Evolutionary conservation across 768 basidiomycete species (phyloP).

Genomic region (Plicaturopsis crispa): DNA sequence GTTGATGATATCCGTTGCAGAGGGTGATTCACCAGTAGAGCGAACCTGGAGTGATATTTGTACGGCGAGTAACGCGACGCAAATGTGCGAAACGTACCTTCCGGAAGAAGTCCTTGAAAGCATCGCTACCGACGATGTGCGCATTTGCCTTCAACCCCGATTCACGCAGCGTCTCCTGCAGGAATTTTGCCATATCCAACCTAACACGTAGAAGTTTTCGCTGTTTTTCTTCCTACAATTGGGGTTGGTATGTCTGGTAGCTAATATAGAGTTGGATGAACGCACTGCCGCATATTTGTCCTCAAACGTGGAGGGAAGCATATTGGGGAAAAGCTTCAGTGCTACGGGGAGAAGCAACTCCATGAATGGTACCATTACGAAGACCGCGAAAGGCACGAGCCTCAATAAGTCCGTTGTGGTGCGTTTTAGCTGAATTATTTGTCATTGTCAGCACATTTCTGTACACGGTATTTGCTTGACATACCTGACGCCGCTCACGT

Average conservation of each 20-base stretch:
- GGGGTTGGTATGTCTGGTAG: constrained; percentile 1
- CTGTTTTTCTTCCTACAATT: constrained; percentile 87
- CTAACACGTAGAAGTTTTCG: constrained; percentile 91
- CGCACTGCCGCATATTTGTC: constrained; percentile 90
- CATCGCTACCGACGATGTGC: constrained; percentile 89
- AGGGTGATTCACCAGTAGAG: constrained; percentile 91
- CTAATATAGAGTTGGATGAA: constrained; percentile 9
- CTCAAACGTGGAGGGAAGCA: constrained; percentile 97
- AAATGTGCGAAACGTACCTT: constrained; percentile 46
- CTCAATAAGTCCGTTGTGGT: constrained; percentile 92
- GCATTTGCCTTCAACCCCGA: constrained; percentile 87
- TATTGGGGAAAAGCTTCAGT: constrained; percentile 95
- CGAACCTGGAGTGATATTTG: constrained; percentile 50
- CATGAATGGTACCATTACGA: constrained; percentile 97
- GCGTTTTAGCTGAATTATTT: constrained; percentile 62
- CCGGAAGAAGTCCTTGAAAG: constrained; percentile 99
- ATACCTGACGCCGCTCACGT: constrained; percentile 87
- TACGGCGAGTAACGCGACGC: background rate
- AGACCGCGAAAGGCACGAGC: constrained; percentile 91
- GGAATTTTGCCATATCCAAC: constrained; percentile 98
- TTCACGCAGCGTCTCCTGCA: constrained; percentile 95
- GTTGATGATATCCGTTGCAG: constrained; percentile 80
- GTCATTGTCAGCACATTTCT: constrained; percentile 1
- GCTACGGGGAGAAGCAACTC: constrained; percentile 93
- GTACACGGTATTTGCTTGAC: constrained; percentile 9